Evolutionary conservation across 106 monocot genomes (phyloP), one percentile per base, ranked within the genome.

Genomic region (Dendrobium chrysotoxum): DNA sequence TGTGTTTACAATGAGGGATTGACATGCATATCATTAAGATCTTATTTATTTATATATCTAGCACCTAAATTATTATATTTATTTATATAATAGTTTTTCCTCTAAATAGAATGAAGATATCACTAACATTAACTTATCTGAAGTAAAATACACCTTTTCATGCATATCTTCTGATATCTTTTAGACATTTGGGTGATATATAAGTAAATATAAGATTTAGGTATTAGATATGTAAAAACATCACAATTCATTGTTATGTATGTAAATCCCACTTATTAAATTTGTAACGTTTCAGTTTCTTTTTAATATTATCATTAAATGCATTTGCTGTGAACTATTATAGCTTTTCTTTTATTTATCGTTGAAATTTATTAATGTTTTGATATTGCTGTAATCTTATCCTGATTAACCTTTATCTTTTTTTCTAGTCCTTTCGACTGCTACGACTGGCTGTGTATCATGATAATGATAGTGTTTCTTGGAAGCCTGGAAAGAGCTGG

Each of bases 381-480:
- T 31, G 11, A 70, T 70, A 15, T 70, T 38, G 13, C 11, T 70
- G 23, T 35, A 70, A 16, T 70, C 4, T n/a, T 74, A 10, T 75
- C 40, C 53, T 78, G 72, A 38, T 15, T 40, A 25, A 71, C 72
- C 67, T 30, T 83, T 79, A 9, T 67, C 28, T 76, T 78, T 86
- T 25, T 66, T 86, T 42, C 28, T 81, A 98, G 98, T 95, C 92
- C 13, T 80, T 98, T 78, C 88, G 95, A 86, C 88, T 98, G 42
- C 89, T 92, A 42, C 86, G 92, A 58, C 81, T 98, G 67, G 95
- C 98, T 78, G 41, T 91, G 2, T 98, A 98, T 85, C 98, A 98
- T 86, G 98, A 98, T 84, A 90, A 86, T 71, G 89, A 98, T 73
- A 85, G 86, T 66, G n/a, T 17, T 64, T 91, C 98, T 0, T 98